phyloP scores from a whole-genome alignment of 116 monocot genomes.

The Phalaenopsis hybrid region DNA sequence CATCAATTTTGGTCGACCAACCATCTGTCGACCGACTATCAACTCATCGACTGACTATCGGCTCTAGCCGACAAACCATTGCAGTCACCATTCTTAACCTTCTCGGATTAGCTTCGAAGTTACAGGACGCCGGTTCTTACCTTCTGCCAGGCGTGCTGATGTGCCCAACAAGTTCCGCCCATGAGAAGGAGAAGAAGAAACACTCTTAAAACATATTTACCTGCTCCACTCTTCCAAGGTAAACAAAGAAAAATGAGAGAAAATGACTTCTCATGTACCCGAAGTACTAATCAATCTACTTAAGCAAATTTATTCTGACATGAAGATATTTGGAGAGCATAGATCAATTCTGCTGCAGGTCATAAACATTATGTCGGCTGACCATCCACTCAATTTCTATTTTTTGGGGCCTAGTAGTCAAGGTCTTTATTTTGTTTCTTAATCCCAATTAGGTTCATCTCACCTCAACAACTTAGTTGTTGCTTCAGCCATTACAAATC shows the following conservation, averaged over 20 bases:
- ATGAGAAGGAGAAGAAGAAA: neutral
- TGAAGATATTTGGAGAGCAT: conserved; percentile 64
- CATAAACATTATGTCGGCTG: conserved; percentile 86
- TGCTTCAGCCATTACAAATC: too few relatives aligned
- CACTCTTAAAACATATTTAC: neutral
- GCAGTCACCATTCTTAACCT: neutral
- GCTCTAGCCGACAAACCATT: too few relatives aligned
- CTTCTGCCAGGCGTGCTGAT: neutral
- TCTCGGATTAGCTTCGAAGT: conserved; percentile 16
- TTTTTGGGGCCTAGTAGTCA: too few relatives aligned
- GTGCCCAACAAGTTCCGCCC: neutral
- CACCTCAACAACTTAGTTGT: too few relatives aligned
- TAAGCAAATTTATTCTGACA: conserved; percentile 56
- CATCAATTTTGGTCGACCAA: too few relatives aligned
- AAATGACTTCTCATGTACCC: conserved; percentile 78
- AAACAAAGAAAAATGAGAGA: conserved; percentile 8
- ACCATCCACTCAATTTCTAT: too few relatives aligned
- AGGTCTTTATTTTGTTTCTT: too few relatives aligned
- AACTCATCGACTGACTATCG: too few relatives aligned
- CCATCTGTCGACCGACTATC: too few relatives aligned
- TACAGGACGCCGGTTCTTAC: conserved; percentile 7
- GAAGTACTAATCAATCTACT: conserved; percentile 81
- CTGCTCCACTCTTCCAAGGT: neutral
- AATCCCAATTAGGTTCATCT: too few relatives aligned
- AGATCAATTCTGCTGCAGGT: conserved; percentile 83